A percentile compares a stretch with the other conserved stretches of the same genome.
phyloP scores from a whole-genome alignment of 371 early-diverging fungal species.

The Apophysomyces sp. region DNA sequence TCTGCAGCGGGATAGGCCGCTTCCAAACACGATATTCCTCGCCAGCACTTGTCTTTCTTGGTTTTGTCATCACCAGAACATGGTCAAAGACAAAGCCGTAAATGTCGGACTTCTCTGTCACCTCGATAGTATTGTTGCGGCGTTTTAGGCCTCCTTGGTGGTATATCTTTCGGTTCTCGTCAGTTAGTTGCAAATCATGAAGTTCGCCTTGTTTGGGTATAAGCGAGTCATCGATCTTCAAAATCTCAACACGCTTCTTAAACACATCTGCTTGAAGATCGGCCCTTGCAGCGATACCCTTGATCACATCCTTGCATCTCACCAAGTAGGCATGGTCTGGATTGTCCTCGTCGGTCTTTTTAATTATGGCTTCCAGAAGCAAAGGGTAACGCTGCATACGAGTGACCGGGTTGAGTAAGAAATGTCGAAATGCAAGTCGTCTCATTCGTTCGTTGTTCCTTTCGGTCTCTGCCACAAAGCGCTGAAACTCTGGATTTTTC shows the following conservation, averaged over 20 bases:
- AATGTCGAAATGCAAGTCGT: conserved; percentile 62
- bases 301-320: conserved; percentile 68
- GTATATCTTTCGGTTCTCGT: conserved; percentile 70
- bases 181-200: conserved; percentile 70
- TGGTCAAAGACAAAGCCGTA: conserved; percentile 90
- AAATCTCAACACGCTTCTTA: conserved; percentile 33
- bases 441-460: conserved; percentile 56
- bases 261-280: conserved; percentile 28
- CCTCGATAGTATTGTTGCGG: conserved; percentile 64
- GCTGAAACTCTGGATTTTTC: conserved; percentile 65
- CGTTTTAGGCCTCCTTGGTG: conserved; percentile 80
- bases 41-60: conserved; percentile 49
- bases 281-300: conserved; percentile 33
- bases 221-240: conserved; percentile 41
- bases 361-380: conserved; percentile 80
- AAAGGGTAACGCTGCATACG: conserved; percentile 91
- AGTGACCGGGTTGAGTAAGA: conserved; percentile 69
- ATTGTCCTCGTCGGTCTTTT: conserved; percentile 82
- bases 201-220: conserved; percentile 49
- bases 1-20: conserved; percentile 64
- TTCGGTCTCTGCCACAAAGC: conserved; percentile 70
- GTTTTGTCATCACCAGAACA: conserved; percentile 78
- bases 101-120: conserved; percentile 67
- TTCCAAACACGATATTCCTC: conserved; percentile 66
- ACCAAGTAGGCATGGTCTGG: conserved; percentile 76